phyloP scores from a whole-genome alignment of 805 yeast genomes.

The Torulaspora delbrueckii region DNA sequence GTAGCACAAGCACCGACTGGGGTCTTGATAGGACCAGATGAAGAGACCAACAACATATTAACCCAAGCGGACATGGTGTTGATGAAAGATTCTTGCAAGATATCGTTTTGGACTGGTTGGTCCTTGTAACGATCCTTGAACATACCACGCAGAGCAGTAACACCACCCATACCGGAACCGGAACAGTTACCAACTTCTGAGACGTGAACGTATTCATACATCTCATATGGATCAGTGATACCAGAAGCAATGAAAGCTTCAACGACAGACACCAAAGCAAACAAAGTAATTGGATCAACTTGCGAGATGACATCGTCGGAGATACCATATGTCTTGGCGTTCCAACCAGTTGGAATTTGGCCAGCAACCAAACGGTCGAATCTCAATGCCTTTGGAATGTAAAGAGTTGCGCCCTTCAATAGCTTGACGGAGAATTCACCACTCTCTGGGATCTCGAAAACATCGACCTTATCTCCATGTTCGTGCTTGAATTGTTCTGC shows the following conservation, averaged over 20 bases:
- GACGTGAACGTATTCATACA: slow-evolving; percentile 96
- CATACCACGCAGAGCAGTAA: slow-evolving; percentile 94
- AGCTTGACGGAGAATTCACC: slow-evolving; percentile 90
- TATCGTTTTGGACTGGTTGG: slow-evolving; percentile 93
- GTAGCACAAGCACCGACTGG: slow-evolving; percentile 99
- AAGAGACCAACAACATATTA: slow-evolving; percentile 91
- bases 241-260: slow-evolving; percentile 94
- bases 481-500: slow-evolving; percentile 91
- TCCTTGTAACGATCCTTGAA: slow-evolving; percentile 92
- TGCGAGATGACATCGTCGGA: slow-evolving; percentile 87
- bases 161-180: slow-evolving; percentile 99
- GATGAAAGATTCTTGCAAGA: slow-evolving; percentile 95
- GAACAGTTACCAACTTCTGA: slow-evolving; percentile 99
- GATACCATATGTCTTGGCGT: slow-evolving; percentile 91
- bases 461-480: slow-evolving; percentile 92
- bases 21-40: slow-evolving; percentile 98
- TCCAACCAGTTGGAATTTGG: slow-evolving; percentile 99
- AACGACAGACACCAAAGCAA: slow-evolving; percentile 86
- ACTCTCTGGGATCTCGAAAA: slow-evolving; percentile 78
- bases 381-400: slow-evolving; percentile 73
- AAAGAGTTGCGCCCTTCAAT: slow-evolving; percentile 87
- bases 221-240: slow-evolving; percentile 97
- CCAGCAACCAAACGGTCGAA: slow-evolving; percentile 64
- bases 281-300: slow-evolving; percentile 94
- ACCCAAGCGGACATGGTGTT: slow-evolving; percentile 99